Conservation (phyloP, 305 asterid species). For the Fraxinus nigra region DNA sequence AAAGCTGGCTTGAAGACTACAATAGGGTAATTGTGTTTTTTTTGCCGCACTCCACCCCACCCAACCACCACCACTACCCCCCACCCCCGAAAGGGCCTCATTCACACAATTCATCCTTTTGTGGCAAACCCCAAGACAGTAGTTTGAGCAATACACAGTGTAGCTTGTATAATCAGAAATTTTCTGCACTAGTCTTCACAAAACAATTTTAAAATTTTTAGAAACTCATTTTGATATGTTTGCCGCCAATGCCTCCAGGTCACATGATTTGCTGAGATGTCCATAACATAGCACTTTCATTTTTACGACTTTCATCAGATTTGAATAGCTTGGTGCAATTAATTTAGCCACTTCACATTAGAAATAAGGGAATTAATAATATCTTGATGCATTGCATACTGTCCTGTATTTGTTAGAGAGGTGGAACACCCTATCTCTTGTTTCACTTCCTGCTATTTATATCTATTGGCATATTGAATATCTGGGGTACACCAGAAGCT, state of each 20-base stretch:
- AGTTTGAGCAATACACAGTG: neutral
- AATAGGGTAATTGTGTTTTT: slow-evolving; percentile 55
- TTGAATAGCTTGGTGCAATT: neutral
- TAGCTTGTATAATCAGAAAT: neutral
- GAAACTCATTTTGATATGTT: neutral
- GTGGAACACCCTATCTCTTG: neutral
- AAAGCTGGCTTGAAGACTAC: slow-evolving; percentile 99
- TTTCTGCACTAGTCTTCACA: neutral
- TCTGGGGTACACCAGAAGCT: neutral
- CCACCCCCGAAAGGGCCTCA: neutral
- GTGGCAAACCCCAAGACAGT: neutral
- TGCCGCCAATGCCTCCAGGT: neutral
- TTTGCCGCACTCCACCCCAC: neutral
- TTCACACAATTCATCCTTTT: neutral
- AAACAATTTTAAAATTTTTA: neutral
- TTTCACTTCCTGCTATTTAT: neutral
- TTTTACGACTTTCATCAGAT: neutral
- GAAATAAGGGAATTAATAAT: neutral
- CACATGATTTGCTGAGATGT: neutral
- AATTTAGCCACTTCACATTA: neutral
- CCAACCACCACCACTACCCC: neutral
- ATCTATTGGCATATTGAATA: neutral
- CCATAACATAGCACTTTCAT: neutral
- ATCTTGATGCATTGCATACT: neutral
- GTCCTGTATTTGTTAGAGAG: neutral